Percentiles rank a stretch among this genome's conserved stretches.
Evolutionary conservation across 2,329 filamentous ascomycete genomes (phyloP).

Genomic region (Phoma sp.): DNA sequence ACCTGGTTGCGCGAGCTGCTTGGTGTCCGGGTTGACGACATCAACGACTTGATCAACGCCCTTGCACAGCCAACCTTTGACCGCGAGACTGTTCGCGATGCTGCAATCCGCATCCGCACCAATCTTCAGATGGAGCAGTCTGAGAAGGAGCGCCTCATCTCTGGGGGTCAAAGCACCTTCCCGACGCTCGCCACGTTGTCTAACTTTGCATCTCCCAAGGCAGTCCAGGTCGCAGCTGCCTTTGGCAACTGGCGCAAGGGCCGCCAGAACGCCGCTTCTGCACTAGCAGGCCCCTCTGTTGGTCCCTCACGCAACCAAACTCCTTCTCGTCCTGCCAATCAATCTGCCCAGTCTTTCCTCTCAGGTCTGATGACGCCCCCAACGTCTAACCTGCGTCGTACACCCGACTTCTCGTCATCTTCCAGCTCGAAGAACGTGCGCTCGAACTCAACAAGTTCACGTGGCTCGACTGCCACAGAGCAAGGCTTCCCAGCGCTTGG

Average conservation of each 20-base stretch:
- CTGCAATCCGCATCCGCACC: conserved; percentile 88
- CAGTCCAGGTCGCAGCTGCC: conserved; percentile 93
- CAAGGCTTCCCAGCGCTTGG: conserved; percentile 42
- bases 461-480: conserved; percentile 30
- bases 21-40: conserved; percentile 85
- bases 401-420: conserved; percentile 55
- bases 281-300: conserved; percentile 44
- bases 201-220: conserved; percentile 78
- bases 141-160: conserved; percentile 84
- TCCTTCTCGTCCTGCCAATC: conserved; percentile 48
- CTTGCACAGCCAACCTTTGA: conserved; percentile 78
- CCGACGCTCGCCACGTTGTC: conserved; percentile 80
- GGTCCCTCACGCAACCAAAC: conserved; percentile 40
- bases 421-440: conserved; percentile 32
- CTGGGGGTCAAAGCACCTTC: conserved; percentile 64
- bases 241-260: conserved; percentile 92
- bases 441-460: conserved; percentile 37
- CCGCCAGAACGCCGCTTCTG: conserved; percentile 56
- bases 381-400: conserved; percentile 71
- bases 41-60: conserved; percentile 87
- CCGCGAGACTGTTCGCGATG: conserved; percentile 80
- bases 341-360: conserved; percentile 66
- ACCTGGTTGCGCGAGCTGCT: conserved; percentile 93
- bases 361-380: conserved; percentile 91
- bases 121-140: conserved; percentile 98